Conservation (phyloP, 805 yeast species). For the Ogataea philodendri region DNA sequence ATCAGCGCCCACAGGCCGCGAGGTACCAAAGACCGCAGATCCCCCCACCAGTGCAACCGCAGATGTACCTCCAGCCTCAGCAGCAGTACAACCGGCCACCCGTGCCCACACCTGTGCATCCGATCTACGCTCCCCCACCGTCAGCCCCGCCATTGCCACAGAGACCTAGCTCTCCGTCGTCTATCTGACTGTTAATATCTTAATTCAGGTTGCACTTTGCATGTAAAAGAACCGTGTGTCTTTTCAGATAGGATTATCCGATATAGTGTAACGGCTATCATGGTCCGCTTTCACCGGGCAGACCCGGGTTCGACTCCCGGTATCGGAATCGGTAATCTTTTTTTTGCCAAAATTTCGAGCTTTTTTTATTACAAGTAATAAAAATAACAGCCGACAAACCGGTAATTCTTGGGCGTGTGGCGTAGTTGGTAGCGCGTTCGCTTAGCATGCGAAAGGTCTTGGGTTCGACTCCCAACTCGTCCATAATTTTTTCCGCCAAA, state of each 20-base stretch:
- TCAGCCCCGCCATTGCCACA: background rate
- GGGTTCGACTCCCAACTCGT: conserved; percentile 80
- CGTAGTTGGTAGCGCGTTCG: conserved; percentile 83
- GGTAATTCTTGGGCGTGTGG: conserved; percentile 59
- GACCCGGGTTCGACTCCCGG: conserved; percentile 88
- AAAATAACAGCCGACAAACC: background rate
- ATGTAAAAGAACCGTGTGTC: too few relatives aligned
- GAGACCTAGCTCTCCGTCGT: conserved; percentile 3
- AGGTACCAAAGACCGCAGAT: conserved; percentile 7
- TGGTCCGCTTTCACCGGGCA: conserved; percentile 87
- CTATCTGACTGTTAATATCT: too few relatives aligned
- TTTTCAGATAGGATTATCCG: too few relatives aligned
- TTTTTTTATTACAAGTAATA: background rate
- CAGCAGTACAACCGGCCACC: background rate
- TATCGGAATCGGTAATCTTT: conserved; percentile 49
- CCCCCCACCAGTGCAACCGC: conserved; percentile 5
- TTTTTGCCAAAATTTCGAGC: too few relatives aligned
- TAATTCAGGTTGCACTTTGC: too few relatives aligned
- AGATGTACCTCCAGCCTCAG: background rate
- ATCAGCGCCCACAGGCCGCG: conserved; percentile 3
- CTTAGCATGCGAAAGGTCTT: conserved; percentile 82
- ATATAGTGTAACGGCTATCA: conserved; percentile 84
- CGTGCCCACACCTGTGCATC: conserved; percentile 12
- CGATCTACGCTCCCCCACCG: conserved; percentile 18
- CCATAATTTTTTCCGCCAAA: conserved; percentile 49